Evolutionary conservation across 345 rosid genomes (phyloP), one percentile per base, ranked within the genome.

Genomic region (Syzygium grande): DNA sequence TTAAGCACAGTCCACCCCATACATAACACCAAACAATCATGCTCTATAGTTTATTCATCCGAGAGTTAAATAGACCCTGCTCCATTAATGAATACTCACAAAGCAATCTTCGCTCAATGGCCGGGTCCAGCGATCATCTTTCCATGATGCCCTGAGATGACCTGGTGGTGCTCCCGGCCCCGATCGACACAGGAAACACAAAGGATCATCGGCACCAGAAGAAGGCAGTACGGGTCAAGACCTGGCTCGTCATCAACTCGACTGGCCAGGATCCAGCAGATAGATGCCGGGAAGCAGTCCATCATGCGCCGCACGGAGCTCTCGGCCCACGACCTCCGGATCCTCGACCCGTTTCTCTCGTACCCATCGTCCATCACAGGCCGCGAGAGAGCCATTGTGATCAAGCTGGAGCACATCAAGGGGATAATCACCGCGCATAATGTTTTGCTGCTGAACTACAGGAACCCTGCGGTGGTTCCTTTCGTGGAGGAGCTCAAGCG

Each of bases 381-480:
- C 21, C 53, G 85, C 1, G 58, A 52, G 59, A 84, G 85, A 16
- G 85, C 59, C 4, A 52, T 52, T 21, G 41, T 84, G 23, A 52
- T 84, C 56, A 84, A 84, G 56, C 5, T 84, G 54, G 85, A 84
- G 54, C 43, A 84, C 56, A 53, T 52, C 55, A 84, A 84, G 54
- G 85, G 85, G 59, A 52, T 84, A n/a, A 5, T 84, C 58, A 84
- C 85, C 34, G 85, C 85, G 7, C 85, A 53, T 52, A 59, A 84
- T n/a, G 22, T 84, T 43, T 88, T 94, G 89, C 86, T 96, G 88
- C 91, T 96, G 89, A 98, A 96, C 88, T 96, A 96, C 46, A 92
- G 91, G 87, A 98, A 96, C 84, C 99, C 99, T 19, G 90, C 94
- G 4, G 98, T 98, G 43, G 87, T 89, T n/a, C 98, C 98, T 2